Percentiles rank a stretch among this genome's conserved stretches.
Conservation (phyloP, 2,329 filamentous ascomycete genomes). For the Blumeriella jaapii region DNA sequence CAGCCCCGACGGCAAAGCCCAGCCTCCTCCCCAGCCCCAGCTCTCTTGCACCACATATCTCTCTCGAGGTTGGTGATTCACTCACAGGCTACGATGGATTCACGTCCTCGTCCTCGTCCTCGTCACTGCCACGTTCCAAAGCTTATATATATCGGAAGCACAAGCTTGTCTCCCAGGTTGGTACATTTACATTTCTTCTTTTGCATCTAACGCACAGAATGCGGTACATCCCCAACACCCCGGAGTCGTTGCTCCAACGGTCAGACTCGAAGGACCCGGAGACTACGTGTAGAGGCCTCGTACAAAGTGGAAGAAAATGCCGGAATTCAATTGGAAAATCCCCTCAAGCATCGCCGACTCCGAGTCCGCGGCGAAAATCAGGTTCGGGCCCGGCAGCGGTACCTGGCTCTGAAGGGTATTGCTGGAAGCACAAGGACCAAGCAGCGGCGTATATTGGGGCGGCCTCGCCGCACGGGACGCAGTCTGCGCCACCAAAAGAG, state of each 20-base stretch:
- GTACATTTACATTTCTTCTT: too few species aligned
- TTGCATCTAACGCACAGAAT: too few species aligned
- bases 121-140: too few species aligned
- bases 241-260: conserved; percentile 67
- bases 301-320: conserved; percentile 70
- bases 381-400: conserved; percentile 18
- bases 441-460: conserved; percentile 34
- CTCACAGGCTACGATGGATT: too few species aligned
- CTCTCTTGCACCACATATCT: too few species aligned
- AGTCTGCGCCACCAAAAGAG: conserved; percentile 42
- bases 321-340: conserved; percentile 52
- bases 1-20: too few species aligned
- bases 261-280: conserved; percentile 76
- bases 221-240: conserved; percentile 61
- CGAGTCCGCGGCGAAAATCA: conserved; percentile 17
- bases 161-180: too few species aligned
- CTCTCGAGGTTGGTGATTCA: too few species aligned
- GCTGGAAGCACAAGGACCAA: conserved; percentile 94
- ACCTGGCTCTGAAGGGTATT: conserved; percentile 42
- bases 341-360: conserved; percentile 20
- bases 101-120: too few species aligned
- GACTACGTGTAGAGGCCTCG: conserved; percentile 82
- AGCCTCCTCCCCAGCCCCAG: too few species aligned
- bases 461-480: conserved; percentile 25
- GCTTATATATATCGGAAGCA: too few species aligned